phyloP scores from a whole-genome alignment of 176 grass and related monocot species.

The Oryza officinalis region DNA sequence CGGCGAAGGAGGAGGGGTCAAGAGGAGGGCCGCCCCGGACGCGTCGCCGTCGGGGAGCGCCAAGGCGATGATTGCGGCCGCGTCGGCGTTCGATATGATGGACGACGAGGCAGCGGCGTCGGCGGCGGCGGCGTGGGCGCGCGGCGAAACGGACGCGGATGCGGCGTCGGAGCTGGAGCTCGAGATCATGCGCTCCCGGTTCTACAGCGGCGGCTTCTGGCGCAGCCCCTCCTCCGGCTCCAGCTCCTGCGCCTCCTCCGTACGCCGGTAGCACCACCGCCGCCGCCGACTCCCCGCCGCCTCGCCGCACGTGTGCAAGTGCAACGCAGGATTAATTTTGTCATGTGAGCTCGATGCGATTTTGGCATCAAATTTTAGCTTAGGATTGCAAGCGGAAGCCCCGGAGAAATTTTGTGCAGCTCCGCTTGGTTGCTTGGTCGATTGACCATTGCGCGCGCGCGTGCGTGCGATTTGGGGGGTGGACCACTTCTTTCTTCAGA shows the following conservation, averaged over 20 bases:
- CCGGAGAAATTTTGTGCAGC: neutral
- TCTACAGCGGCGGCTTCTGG: constrained; percentile 70
- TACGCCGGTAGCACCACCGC: constrained; percentile 11
- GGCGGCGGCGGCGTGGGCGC: neutral
- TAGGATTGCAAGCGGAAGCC: neutral
- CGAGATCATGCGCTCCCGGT: constrained; percentile 11
- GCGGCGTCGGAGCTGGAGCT: constrained; percentile 42
- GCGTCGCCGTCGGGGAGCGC: constrained; percentile 34
- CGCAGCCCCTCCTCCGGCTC: constrained; percentile 56
- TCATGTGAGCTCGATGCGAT: neutral
- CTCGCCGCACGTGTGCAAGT: neutral
- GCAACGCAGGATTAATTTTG: neutral
- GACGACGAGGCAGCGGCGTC: neutral
- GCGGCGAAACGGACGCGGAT: neutral
- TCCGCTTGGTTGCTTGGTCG: neutral
- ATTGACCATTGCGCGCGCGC: neutral
- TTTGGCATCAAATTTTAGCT: neutral
- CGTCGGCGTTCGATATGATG: neutral
- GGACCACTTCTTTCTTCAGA: constrained; percentile 7
- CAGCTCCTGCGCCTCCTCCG: constrained; percentile 41
- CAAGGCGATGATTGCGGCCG: constrained; percentile 40
- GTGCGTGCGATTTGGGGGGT: neutral
- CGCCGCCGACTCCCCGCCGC: neutral
- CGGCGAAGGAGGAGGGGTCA: neutral
- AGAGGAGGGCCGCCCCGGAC: neutral